These are phyloP conservation scores for Botryotinia narcissicola DNA, from an alignment of 2,329 filamentous ascomycete species.

Conservation along the genomic window DNA sequence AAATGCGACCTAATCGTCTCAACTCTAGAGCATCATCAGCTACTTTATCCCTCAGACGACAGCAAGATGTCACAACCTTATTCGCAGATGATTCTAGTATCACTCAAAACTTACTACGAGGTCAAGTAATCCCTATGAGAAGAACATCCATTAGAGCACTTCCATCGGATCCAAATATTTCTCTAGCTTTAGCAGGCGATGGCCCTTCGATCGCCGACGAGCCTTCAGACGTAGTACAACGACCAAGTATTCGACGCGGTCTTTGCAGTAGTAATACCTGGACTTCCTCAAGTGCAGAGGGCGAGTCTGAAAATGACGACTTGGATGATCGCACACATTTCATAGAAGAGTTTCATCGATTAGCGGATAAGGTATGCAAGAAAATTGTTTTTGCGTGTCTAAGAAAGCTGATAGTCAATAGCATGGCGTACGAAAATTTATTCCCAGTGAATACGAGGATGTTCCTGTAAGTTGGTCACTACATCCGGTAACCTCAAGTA, in stretches of 20 bases:
- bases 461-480: constrained; percentile 25
- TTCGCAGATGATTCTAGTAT: constrained; percentile 31
- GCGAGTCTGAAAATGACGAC: constrained; percentile 50
- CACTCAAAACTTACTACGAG: constrained; percentile 29
- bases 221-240: neutral
- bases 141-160: constrained; percentile 25
- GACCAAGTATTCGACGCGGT: constrained; percentile 20
- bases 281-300: constrained; percentile 54
- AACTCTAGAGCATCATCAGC: constrained; percentile 33
- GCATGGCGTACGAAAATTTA: constrained; percentile 49
- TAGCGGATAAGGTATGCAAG: constrained; percentile 54
- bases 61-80: constrained; percentile 19
- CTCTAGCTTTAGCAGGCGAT: neutral
- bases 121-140: constrained; percentile 27
- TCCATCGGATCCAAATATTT: constrained; percentile 14
- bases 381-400: neutral
- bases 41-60: constrained; percentile 29
- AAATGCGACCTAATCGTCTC: constrained; percentile 38
- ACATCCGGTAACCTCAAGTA: neutral
- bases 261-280: constrained; percentile 50
- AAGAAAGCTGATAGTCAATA: constrained; percentile 34
- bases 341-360: constrained; percentile 57
- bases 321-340: constrained; percentile 49
- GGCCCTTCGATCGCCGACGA: neutral
- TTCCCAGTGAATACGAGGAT: constrained; percentile 30